Evolutionary conservation across 176 grass and related monocot genomes (phyloP).

Genomic region (Aegilops longissima): DNA sequence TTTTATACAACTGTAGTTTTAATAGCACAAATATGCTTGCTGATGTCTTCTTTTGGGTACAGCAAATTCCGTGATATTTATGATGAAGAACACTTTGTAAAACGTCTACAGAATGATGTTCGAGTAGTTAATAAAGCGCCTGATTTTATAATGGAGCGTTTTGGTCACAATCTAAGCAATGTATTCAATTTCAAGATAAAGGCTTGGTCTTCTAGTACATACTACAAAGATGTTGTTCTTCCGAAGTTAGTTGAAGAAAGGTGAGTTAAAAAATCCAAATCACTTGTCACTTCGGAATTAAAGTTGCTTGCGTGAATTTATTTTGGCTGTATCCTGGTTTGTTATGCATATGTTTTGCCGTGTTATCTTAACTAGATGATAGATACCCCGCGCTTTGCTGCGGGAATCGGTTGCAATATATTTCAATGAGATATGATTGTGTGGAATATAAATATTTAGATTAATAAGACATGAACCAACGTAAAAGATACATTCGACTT

Average conservation of each 20-base stretch:
- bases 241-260: constrained; percentile 92
- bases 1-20: background rate
- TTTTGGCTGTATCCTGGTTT: constrained; percentile 7
- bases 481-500: too few species aligned
- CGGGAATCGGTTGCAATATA: too few species aligned
- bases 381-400: too few species aligned
- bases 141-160: constrained; percentile 91
- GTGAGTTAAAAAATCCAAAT: constrained; percentile 52
- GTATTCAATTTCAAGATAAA: constrained; percentile 98
- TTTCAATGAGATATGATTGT: too few species aligned
- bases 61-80: constrained; percentile 99
- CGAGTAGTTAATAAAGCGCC: constrained; percentile 74
- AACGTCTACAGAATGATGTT: constrained; percentile 88
- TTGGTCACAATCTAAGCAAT: constrained; percentile 90
- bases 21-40: background rate
- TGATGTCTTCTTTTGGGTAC: constrained; percentile 41
- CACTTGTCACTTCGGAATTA: constrained; percentile 18
- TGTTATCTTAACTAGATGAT: background rate
- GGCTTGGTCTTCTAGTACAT: constrained; percentile 84
- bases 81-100: constrained; percentile 83
- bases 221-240: constrained; percentile 87
- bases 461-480: too few species aligned
- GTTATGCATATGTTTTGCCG: background rate
- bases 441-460: too few species aligned
- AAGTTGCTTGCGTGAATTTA: background rate